Conservation (phyloP, 495 filamentous ascomycete genomes). For the Aspergillus steynii region DNA sequence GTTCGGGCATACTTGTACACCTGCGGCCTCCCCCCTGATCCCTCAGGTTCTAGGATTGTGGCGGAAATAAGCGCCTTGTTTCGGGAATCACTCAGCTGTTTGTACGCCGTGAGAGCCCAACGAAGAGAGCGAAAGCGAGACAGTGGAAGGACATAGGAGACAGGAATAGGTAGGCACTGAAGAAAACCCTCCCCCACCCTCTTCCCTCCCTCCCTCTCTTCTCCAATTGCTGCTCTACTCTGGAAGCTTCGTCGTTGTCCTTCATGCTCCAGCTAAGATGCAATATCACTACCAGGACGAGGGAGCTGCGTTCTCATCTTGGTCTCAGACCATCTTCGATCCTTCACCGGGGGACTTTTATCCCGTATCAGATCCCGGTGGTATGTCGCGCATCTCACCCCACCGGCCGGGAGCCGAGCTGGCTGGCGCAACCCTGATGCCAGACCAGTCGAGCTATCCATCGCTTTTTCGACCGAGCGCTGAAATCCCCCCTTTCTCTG, state of each 20-base stretch:
- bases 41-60: slow-evolving; percentile 10
- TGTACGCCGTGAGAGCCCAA: slow-evolving; percentile 10
- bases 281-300: not conserved
- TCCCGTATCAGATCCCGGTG: not conserved
- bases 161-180: not conserved
- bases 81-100: slow-evolving; percentile 10
- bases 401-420: slow-evolving; percentile 2
- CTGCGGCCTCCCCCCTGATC: slow-evolving; percentile 7
- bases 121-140: not conserved
- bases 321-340: not conserved
- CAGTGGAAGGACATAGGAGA: slow-evolving; percentile 5
- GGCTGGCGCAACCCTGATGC: slow-evolving; percentile 12
- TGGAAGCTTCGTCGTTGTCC: not conserved
- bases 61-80: slow-evolving; percentile 15
- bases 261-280: not conserved
- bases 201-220: not conserved
- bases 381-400: slow-evolving; percentile 14
- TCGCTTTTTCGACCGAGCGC: slow-evolving; percentile 31
- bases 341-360: not conserved
- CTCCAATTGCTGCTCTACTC: not conserved
- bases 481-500: slow-evolving; percentile 35
- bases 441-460: slow-evolving; percentile 28
- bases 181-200: not conserved
- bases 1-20: slow-evolving; percentile 13
- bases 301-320: not conserved